These are phyloP conservation scores for Austroboletus niveus DNA, from an alignment of 1,284 basidiomycete genomes.

Conservation along the genomic window DNA sequence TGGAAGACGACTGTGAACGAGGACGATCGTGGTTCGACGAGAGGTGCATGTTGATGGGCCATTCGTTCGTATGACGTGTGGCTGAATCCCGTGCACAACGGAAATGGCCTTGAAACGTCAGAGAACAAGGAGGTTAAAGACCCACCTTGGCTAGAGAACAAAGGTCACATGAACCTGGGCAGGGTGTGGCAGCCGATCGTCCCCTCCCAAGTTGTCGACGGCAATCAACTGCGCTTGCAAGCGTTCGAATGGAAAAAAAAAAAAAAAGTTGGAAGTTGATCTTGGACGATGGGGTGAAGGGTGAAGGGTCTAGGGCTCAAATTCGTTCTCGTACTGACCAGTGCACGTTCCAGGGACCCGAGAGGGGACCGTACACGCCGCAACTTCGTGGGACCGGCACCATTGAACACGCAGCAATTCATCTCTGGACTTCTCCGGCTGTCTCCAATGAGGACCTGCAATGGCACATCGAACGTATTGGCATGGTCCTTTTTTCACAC, in stretches of 20 bases:
- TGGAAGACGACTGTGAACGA: no score
- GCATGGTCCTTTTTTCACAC: neutral
- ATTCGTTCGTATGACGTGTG: no score
- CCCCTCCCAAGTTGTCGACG: constrained; percentile 1
- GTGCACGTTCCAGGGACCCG: constrained; percentile 22
- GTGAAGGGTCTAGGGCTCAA: constrained; percentile 19
- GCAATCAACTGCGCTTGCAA: neutral
- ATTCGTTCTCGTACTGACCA: neutral
- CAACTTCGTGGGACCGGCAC: constrained; percentile 6
- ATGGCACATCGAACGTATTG: neutral
- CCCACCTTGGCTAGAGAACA: no score
- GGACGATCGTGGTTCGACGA: no score
- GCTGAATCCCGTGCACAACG: no score
- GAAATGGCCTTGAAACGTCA: no score
- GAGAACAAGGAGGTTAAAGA: no score
- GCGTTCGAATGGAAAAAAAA: no score
- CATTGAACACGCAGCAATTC: neutral
- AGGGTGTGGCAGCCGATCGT: no score
- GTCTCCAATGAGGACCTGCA: neutral
- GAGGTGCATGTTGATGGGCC: no score
- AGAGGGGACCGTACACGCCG: constrained; percentile 8
- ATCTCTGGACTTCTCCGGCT: neutral
- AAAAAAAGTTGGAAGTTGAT: neutral
- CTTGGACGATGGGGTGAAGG: constrained; percentile 5
- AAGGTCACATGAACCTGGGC: no score